phyloP scores from a whole-genome alignment of 352 stramenopile genomes.

The Lagenidium sp. region DNA sequence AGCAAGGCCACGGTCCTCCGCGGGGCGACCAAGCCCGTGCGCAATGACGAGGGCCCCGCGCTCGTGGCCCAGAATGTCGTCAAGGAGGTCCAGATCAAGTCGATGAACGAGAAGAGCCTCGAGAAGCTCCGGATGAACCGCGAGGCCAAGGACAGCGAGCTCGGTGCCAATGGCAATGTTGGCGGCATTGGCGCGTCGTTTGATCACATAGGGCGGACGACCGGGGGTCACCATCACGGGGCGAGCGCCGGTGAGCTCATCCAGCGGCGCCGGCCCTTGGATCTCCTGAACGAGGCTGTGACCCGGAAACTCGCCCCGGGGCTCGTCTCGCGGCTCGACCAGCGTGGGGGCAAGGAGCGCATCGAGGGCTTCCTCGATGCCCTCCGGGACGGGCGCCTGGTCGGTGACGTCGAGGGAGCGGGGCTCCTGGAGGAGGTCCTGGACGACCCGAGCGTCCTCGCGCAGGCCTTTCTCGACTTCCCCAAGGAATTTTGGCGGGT shows the following conservation, averaged over 20 bases:
- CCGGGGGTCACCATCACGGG: background rate
- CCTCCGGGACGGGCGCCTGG: conserved; percentile 23
- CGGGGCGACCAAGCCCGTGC: conserved; percentile 52
- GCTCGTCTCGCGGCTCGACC: conserved; percentile 18
- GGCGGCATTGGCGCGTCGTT: conserved; percentile 16
- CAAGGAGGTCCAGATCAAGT: conserved; percentile 87
- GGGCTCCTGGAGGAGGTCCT: conserved; percentile 29
- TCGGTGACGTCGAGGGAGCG: conserved; percentile 25
- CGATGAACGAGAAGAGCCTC: conserved; percentile 77
- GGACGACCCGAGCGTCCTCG: conserved; percentile 45
- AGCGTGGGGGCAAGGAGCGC: conserved; percentile 36
- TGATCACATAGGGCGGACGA: conserved; percentile 13
- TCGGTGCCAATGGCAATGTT: background rate
- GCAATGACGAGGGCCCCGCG: conserved; percentile 51
- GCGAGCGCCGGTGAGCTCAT: conserved; percentile 22
- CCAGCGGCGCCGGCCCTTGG: conserved; percentile 42
- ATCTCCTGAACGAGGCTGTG: conserved; percentile 55
- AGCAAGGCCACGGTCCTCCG: conserved; percentile 52
- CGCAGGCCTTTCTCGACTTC: conserved; percentile 54
- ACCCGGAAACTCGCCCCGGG: conserved; percentile 21
- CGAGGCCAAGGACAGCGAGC: conserved; percentile 53
- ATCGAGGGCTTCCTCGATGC: conserved; percentile 64
- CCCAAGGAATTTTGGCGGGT: conserved; percentile 82
- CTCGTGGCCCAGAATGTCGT: conserved; percentile 69
- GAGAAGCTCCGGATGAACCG: conserved; percentile 73